Evolutionary conservation across 176 grass and related monocot species (phyloP), one percentile per base, ranked within the genome.

Genomic region (Microstegium vimineum): DNA sequence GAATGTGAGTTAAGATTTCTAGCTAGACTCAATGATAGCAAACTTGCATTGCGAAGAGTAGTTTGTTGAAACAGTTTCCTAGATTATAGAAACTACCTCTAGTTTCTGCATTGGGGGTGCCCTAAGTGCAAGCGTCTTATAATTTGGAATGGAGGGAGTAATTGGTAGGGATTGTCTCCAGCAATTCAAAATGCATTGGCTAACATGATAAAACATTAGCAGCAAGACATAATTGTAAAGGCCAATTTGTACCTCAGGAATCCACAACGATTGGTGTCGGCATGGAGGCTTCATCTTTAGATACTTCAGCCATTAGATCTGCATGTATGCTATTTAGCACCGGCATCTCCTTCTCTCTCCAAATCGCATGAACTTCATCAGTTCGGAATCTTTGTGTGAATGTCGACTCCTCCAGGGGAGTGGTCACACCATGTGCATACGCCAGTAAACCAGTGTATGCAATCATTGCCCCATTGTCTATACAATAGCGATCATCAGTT

Each of bases 391-490:
- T 93, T 73, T 99, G 93, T 10, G 96, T 99, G 88, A 99, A 99
- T 73, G 90, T 90, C 0, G 93, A 92, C 26, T 92, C 93, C 81
- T 93, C 93, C 8, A 99, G 26, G 9, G 91, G 87, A 36, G 91
- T 99, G 76, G 84, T 99, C 26, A 68, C 28, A 16, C 91, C 93
- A 77, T 95, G 81, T 56, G 89, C 85, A 65, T 93, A 95, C 4
- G 79, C 91, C 74, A 98, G 87, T 75, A 98, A 86, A 83, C 93
- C 96, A 26, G 96, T 91, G 47, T 95, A 98, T 74, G 96, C 93
- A 92, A 95, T 98, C 96, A 95, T 95, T 27, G 96, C 93, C 45
- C 96, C 96, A 28, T 98, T 98, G 79, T 98, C 93, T 37, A 98
- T 77, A 79, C 93, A 98, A 57, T 95, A 98, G 45, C 96, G 88